A percentile compares a stretch with the other conserved stretches of the same genome.
These are phyloP conservation scores for Nowakowskiella sp. DNA, from an alignment of 192 early-diverging fungal species.

Conservation along the genomic window DNA sequence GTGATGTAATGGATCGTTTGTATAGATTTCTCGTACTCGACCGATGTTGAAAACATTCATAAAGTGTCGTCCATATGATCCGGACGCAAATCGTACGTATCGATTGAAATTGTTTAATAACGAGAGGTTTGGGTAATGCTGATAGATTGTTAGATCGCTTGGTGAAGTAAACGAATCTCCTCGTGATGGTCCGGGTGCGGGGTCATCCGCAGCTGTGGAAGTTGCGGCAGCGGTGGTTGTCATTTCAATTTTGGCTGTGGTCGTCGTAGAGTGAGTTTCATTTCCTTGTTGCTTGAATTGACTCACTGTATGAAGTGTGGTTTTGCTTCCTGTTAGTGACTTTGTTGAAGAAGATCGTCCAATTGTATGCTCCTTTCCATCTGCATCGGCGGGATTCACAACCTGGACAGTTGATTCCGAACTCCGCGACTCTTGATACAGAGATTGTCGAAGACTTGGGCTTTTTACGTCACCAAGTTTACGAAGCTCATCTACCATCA, in stretches of 20 bases:
- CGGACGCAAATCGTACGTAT: constrained; percentile 39
- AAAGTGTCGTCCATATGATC: constrained; percentile 29
- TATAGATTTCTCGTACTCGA: constrained; percentile 27
- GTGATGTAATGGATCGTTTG: constrained; percentile 23
- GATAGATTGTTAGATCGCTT: constrained; percentile 54
- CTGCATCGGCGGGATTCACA: no score
- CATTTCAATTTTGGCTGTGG: neutral
- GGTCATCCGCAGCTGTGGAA: constrained; percentile 22
- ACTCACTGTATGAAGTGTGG: no score
- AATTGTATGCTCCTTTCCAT: no score
- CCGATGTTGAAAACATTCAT: constrained; percentile 33
- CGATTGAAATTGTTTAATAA: constrained; percentile 28
- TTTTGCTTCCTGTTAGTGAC: no score
- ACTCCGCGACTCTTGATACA: no score
- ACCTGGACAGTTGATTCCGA: no score
- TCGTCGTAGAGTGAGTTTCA: neutral
- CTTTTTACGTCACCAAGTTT: no score
- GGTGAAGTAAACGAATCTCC: constrained; percentile 33
- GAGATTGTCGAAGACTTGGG: no score
- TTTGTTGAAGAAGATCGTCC: no score
- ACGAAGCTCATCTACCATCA: no score
- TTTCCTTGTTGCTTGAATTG: neutral
- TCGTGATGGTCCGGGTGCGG: neutral
- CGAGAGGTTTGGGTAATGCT: constrained; percentile 17
- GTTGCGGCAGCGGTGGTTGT: constrained; percentile 12